These are phyloP conservation scores for Penicillium daleae DNA, from an alignment of 495 filamentous ascomycete species.

Conservation along the genomic window DNA sequence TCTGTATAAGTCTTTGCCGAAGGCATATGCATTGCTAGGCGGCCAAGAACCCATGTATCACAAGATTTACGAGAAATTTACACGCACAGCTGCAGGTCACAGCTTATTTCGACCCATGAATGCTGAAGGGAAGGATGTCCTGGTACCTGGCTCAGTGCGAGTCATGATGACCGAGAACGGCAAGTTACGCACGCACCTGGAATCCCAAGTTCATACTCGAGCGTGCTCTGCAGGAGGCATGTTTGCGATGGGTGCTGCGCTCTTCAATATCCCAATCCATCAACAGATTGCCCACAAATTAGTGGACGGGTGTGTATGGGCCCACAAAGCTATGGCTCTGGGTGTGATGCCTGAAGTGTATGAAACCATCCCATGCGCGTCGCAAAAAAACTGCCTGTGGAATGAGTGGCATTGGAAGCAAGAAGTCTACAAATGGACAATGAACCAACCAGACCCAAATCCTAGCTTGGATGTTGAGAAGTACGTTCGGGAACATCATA, in stretches of 20 bases:
- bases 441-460: slow-evolving; percentile 16
- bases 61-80: slow-evolving; percentile 44
- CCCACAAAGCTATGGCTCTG: slow-evolving; percentile 53
- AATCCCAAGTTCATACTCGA: slow-evolving; percentile 58
- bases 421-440: slow-evolving; percentile 28
- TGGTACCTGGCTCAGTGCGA: slow-evolving; percentile 40
- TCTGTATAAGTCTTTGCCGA: slow-evolving; percentile 39
- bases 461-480: slow-evolving; percentile 15
- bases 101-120: slow-evolving; percentile 52
- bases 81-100: slow-evolving; percentile 37
- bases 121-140: slow-evolving; percentile 41
- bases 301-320: slow-evolving; percentile 84
- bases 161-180: slow-evolving; percentile 18
- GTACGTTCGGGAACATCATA: slow-evolving; percentile 33
- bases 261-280: slow-evolving; percentile 68
- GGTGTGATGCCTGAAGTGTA: slow-evolving; percentile 54
- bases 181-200: slow-evolving; percentile 27
- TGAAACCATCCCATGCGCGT: slow-evolving; percentile 39
- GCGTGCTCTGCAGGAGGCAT: slow-evolving; percentile 88
- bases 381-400: slow-evolving; percentile 41
- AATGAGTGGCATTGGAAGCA: slow-evolving; percentile 40
- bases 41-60: slow-evolving; percentile 41
- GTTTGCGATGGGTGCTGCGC: slow-evolving; percentile 75
- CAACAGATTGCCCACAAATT: slow-evolving; percentile 72
- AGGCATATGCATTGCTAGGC: slow-evolving; percentile 42